Conservation (phyloP, 345 rosid genomes). For the Gossypioides kirkii region DNA sequence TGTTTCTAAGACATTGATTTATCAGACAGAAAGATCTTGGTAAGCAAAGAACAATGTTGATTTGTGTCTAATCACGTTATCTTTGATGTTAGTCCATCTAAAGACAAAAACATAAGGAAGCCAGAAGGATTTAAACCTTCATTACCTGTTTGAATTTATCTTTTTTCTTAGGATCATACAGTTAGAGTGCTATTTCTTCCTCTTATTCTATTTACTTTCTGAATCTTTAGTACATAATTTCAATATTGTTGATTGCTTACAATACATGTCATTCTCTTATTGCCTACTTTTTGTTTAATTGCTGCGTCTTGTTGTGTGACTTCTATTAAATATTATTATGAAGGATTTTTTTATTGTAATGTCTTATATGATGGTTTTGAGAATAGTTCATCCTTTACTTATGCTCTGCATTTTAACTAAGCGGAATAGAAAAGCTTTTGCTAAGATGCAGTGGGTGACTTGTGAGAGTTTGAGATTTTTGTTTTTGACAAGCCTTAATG, state of each 20-base stretch:
- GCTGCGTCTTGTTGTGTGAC: constrained; percentile 1
- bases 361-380: not conserved
- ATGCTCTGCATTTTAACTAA: not conserved
- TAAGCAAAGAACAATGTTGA: not conserved
- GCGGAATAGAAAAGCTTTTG: not conserved
- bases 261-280: not conserved
- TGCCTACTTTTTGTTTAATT: not conserved
- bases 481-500: not conserved
- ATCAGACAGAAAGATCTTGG: not conserved
- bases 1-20: not conserved
- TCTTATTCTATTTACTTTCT: not conserved
- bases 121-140: constrained; percentile 7
- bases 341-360: not conserved
- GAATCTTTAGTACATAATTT: not conserved
- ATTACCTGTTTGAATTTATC: not conserved
- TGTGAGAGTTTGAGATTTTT: not conserved
- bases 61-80: not conserved
- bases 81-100: not conserved
- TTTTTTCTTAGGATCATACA: not conserved
- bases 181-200: not conserved
- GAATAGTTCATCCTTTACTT: not conserved
- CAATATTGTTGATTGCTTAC: not conserved
- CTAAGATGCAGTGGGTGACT: constrained; percentile 5
- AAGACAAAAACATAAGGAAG: not conserved
- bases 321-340: not conserved